Evolutionary conservation across 805 yeast species (phyloP), one percentile per base, ranked within the genome.

Genomic region (Geotrichum ghanense): DNA sequence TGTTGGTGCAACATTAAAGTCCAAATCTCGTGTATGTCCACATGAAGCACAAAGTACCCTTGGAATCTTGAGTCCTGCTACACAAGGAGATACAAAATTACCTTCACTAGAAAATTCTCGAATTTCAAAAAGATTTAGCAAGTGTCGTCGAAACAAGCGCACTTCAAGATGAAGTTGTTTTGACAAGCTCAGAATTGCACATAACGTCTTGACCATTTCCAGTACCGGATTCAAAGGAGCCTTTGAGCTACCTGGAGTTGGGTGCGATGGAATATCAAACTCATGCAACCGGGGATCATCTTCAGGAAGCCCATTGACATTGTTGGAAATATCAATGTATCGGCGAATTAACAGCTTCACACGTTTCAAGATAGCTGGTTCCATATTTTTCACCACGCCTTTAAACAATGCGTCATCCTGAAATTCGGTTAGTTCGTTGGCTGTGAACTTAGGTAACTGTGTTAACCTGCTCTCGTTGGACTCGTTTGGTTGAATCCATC

Each of bases 91-190:
- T 37, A 61, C 64, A 63, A 88, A 89, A 16, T 68, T 69, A 1
- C 90, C 85, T 48, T 79, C 85, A 2, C 74, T 74, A 52, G 86
- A 79, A 64, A 92, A 92, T 59, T 92, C 98, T 50, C 82, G 78
- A 35, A 89, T 74, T 24, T 88, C 95, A 54, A 94, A 76, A 3
- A 83, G 62, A 1, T 74, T 71, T 31, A 92, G 69, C 50, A 94
- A 65, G 47, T 83, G 88, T 51, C 83, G 79, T 48, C 96, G 72
- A 47, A 92, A 62, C 50, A 81, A 63, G 51, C 95, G 70, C 22
- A 78, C 83, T 58, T 89, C 97, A 27, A 86, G 67, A 42, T 71
- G 74, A 44, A 89, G 67, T 43, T 74, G 73, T 41, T 70, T 67
- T 0, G 88, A 84, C 10, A 90, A 68, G 1, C 78, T 69, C 62